Percentiles rank a stretch among this genome's conserved stretches.
Evolutionary conservation across 192 early-diverging fungal genomes (phyloP).

Genomic region (Jimgerdemannia flammicorona): DNA sequence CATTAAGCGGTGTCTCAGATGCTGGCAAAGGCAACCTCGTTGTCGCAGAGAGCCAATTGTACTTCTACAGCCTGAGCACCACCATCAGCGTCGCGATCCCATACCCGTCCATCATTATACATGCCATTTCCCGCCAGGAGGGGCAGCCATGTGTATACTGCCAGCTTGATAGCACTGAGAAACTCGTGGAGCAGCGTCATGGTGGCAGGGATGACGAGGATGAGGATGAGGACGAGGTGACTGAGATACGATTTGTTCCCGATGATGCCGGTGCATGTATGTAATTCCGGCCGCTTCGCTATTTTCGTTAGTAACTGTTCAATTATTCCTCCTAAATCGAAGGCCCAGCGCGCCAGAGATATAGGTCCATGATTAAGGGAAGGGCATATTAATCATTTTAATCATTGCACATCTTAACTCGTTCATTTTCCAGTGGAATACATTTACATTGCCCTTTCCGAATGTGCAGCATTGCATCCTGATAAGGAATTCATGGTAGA

Average conservation of each 20-base stretch:
- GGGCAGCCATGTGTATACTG: slow-evolving; percentile 59
- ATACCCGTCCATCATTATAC: slow-evolving; percentile 64
- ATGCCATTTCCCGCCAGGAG: slow-evolving; percentile 59
- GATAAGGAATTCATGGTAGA: slow-evolving; percentile 47
- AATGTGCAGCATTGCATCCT: slow-evolving; percentile 68
- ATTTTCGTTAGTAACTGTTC: slow-evolving; percentile 9
- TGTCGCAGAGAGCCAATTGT: slow-evolving; percentile 32
- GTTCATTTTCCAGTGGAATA: slow-evolving; percentile 48
- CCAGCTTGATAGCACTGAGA: slow-evolving; percentile 47
- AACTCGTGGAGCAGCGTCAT: slow-evolving; percentile 33
- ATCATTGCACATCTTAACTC: neutral
- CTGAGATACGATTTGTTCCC: slow-evolving; percentile 59
- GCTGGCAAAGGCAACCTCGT: neutral
- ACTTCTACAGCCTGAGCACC: slow-evolving; percentile 43
- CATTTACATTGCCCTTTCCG: slow-evolving; percentile 60
- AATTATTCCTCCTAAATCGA: too few species aligned
- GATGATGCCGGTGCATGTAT: slow-evolving; percentile 51
- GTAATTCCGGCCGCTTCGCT: slow-evolving; percentile 2
- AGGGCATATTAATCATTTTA: too few species aligned
- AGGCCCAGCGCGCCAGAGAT: too few species aligned
- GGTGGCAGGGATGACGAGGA: slow-evolving; percentile 32
- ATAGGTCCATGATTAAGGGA: neutral
- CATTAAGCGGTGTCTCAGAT: neutral
- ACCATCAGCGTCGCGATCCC: slow-evolving; percentile 51
- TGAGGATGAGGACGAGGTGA: slow-evolving; percentile 41